These are phyloP conservation scores for Pseudocercospora fijiensis DNA, from an alignment of 2,329 filamentous ascomycete species.

Conservation along the genomic window DNA sequence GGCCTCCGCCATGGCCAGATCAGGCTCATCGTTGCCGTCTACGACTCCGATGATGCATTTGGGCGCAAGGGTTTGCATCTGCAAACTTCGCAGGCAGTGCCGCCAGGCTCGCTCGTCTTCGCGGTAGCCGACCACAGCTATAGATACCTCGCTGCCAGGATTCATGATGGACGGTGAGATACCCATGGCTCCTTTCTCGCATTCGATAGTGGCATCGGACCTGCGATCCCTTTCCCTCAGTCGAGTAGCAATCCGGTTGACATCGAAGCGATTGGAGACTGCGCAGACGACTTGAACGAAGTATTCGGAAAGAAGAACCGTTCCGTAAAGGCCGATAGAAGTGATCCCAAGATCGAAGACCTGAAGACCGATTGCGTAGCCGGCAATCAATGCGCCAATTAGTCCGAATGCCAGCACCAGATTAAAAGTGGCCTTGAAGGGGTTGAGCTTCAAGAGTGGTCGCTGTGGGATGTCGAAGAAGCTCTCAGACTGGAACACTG, in stretches of 20 bases:
- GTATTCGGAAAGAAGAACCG: slow-evolving; percentile 5
- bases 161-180: neutral
- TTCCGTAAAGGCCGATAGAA: slow-evolving; percentile 11
- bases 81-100: slow-evolving; percentile 7
- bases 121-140: slow-evolving; percentile 13
- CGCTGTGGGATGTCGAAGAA: slow-evolving; percentile 7
- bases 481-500: neutral
- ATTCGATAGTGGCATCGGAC: neutral
- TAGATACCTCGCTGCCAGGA: slow-evolving; percentile 4
- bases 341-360: slow-evolving; percentile 11
- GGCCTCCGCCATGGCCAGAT: slow-evolving; percentile 9
- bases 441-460: neutral
- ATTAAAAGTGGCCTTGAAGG: slow-evolving; percentile 4
- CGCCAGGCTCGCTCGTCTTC: slow-evolving; percentile 14
- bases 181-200: slow-evolving; percentile 3
- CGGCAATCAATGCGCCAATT: slow-evolving; percentile 9
- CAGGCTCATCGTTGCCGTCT: slow-evolving; percentile 10
- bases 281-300: slow-evolving; percentile 4
- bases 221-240: neutral
- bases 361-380: slow-evolving; percentile 4
- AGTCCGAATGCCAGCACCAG: slow-evolving; percentile 1
- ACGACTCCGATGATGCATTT: slow-evolving; percentile 11
- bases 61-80: slow-evolving; percentile 1
- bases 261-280: slow-evolving; percentile 4
- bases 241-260: slow-evolving; percentile 5